Evolutionary conservation across 2,329 filamentous ascomycete genomes (phyloP).

Genomic region (Ascochyta clinopodiicola): DNA sequence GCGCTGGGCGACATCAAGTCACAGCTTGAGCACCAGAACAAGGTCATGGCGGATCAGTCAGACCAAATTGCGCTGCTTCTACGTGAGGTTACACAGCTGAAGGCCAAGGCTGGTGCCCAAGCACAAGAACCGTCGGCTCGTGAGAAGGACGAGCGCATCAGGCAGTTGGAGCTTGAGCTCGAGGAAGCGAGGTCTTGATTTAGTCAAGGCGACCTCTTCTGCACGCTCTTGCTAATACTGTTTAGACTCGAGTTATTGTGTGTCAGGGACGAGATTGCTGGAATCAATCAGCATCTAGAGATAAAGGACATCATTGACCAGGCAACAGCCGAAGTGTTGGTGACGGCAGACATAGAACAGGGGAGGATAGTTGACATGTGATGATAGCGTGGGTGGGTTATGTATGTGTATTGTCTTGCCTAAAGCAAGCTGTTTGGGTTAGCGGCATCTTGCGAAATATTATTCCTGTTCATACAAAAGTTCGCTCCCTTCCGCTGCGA

Average conservation of each 20-base stretch:
- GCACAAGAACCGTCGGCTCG: conserved; percentile 36
- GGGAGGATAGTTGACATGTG: conserved; percentile 10
- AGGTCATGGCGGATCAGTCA: conserved; percentile 77
- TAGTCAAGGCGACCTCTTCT: conserved; percentile 5
- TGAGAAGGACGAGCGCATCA: conserved; percentile 51
- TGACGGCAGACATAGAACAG: conserved; percentile 7
- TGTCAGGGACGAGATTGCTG: conserved; percentile 11
- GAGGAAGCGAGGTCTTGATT: conserved; percentile 49
- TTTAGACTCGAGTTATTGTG: conserved; percentile 1
- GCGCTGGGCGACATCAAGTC: conserved; percentile 79
- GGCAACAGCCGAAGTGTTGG: conserved; percentile 4
- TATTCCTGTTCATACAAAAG: background rate
- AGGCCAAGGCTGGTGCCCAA: conserved; percentile 69
- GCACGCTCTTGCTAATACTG: background rate
- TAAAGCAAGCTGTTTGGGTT: conserved; percentile 20
- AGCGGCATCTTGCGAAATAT: conserved; percentile 19
- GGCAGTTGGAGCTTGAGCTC: conserved; percentile 50
- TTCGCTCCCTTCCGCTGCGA: background rate
- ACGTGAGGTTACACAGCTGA: conserved; percentile 68
- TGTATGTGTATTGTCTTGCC: conserved; percentile 20
- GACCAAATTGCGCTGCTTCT: conserved; percentile 75
- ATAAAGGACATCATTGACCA: conserved; percentile 8
- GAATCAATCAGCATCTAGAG: conserved; percentile 12
- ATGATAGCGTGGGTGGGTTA: conserved; percentile 13
- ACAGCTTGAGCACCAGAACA: conserved; percentile 77